Evolutionary conservation across 2,329 filamentous ascomycete genomes (phyloP).

Genomic region (Beauveria sp.): DNA sequence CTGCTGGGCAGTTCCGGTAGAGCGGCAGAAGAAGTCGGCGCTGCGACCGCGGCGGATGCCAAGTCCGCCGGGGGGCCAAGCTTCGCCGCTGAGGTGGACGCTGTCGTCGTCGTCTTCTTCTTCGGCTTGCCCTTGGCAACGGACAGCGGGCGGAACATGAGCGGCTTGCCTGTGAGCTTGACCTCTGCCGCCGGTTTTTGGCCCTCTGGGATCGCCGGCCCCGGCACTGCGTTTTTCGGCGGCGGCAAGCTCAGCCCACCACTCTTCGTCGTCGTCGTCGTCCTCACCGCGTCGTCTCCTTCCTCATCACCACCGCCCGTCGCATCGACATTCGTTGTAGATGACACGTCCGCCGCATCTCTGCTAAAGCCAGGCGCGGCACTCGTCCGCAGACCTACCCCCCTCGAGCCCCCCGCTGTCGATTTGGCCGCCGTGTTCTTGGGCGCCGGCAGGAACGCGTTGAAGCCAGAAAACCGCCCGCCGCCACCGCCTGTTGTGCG

Average conservation of each 20-base stretch:
- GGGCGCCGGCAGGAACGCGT: conserved; percentile 77
- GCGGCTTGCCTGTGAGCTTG: conserved; percentile 66
- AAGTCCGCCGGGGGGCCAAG: conserved; percentile 2
- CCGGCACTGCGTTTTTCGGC: conserved; percentile 28
- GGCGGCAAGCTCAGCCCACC: conserved; percentile 28
- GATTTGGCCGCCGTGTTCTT: conserved; percentile 46
- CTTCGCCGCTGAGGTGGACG: conserved; percentile 29
- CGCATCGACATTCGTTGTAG: conserved; percentile 14
- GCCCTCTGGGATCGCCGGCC: conserved; percentile 45
- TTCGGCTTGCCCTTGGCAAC: conserved; percentile 69
- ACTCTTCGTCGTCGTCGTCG: not conserved
- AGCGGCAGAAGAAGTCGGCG: conserved; percentile 16
- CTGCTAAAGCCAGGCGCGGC: conserved; percentile 75
- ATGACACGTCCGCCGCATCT: conserved; percentile 24
- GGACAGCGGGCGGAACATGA: conserved; percentile 85
- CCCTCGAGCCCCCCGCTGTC: conserved; percentile 17
- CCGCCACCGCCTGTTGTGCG: conserved; percentile 45
- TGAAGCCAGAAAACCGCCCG: conserved; percentile 64
- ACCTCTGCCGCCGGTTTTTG: conserved; percentile 55
- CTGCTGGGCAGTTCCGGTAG: conserved; percentile 21
- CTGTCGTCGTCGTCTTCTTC: conserved; percentile 39
- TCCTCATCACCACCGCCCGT: conserved; percentile 16
- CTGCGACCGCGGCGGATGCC: not conserved
- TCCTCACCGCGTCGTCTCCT: conserved; percentile 15
- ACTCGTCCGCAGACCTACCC: conserved; percentile 66